Conservation (phyloP, 2,329 filamentous ascomycete species). For the Aspergillus arachidicola region DNA sequence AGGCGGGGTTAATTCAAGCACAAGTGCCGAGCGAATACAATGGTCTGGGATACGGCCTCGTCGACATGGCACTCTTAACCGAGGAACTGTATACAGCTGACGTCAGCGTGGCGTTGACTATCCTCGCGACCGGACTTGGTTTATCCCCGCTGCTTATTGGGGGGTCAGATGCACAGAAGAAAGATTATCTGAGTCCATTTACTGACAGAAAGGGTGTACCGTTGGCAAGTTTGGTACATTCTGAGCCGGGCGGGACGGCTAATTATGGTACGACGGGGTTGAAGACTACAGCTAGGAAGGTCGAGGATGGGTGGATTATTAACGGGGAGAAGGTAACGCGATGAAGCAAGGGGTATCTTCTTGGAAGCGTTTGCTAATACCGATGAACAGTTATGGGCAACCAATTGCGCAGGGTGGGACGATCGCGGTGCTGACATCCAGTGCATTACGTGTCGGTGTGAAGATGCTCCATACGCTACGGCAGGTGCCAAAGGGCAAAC, state of each 20-base stretch:
- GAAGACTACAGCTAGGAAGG: constrained; percentile 50
- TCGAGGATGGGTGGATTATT: constrained; percentile 56
- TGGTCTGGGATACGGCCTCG: constrained; percentile 47
- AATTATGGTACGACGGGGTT: constrained; percentile 54
- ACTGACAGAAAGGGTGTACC: constrained; percentile 48
- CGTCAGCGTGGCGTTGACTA: constrained; percentile 51
- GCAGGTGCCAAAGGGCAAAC: constrained; percentile 15
- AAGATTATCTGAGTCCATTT: constrained; percentile 53
- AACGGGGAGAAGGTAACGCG: constrained; percentile 48
- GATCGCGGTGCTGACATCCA: constrained; percentile 54
- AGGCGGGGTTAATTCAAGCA: constrained; percentile 51
- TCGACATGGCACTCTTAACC: constrained; percentile 54
- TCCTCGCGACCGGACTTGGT: constrained; percentile 56
- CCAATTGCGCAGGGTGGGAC: constrained; percentile 59
- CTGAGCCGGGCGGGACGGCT: constrained; percentile 54
- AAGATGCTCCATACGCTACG: constrained; percentile 5
- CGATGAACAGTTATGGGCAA: constrained; percentile 55
- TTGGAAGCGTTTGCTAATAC: no score
- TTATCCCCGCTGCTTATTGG: constrained; percentile 54
- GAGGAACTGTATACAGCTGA: constrained; percentile 59
- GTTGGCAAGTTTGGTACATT: constrained; percentile 55
- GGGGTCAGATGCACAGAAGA: constrained; percentile 35
- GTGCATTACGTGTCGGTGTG: constrained; percentile 55
- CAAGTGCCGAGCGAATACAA: constrained; percentile 52
- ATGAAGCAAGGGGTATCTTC: no score